Conservation (phyloP, 176 grass and related monocot genomes). For the Triticum urartu region DNA sequence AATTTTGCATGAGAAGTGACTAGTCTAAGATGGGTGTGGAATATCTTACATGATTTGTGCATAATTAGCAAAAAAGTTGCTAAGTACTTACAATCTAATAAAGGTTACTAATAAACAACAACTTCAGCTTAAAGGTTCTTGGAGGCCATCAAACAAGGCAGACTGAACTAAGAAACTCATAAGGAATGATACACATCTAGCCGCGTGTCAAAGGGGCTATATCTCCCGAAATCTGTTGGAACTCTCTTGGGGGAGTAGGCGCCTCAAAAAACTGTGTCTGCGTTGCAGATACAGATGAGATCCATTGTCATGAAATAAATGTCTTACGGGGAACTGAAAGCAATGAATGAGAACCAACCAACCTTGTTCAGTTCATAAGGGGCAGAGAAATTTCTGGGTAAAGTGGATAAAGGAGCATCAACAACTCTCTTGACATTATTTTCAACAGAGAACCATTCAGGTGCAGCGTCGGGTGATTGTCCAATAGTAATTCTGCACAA, state of each 20-base stretch:
- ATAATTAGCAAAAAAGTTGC: too few species aligned
- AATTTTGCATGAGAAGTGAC: too few species aligned
- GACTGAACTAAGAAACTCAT: too few species aligned
- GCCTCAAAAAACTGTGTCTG: constrained; percentile 18
- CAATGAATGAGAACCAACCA: background rate
- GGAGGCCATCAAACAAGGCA: too few species aligned
- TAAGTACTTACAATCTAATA: too few species aligned
- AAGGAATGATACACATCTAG: constrained; percentile 14
- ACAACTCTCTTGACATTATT: constrained; percentile 47
- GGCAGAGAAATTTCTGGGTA: constrained; percentile 11
- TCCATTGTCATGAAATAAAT: background rate
- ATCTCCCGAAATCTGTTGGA: constrained; percentile 44
- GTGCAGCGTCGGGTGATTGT: constrained; percentile 18
- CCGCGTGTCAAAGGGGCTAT: constrained; percentile 62
- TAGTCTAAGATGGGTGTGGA: too few species aligned
- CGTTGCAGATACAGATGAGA: constrained; percentile 29
- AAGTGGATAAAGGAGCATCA: constrained; percentile 30
- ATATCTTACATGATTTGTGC: too few species aligned
- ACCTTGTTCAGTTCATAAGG: constrained; percentile 52
- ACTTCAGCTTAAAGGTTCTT: too few species aligned
- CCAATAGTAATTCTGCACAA: constrained; percentile 45
- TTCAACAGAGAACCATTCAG: constrained; percentile 30
- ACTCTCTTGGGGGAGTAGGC: constrained; percentile 35
- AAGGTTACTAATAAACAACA: too few species aligned
- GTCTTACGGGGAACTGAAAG: background rate